Conservation (phyloP, 108 stramenopile species). For the Epipyxis sp. region DNA sequence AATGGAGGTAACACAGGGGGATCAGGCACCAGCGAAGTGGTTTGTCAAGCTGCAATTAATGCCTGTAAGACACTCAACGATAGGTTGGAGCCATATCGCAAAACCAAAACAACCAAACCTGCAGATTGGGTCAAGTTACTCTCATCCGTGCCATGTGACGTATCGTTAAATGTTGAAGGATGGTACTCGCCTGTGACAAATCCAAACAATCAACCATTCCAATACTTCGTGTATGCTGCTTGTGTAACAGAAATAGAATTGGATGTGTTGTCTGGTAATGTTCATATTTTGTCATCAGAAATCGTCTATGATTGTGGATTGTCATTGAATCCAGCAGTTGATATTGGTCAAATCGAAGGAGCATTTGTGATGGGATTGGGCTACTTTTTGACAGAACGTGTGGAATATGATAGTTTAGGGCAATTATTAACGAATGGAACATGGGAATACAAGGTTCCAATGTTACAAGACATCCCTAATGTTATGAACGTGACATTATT, state of each 20-base stretch:
- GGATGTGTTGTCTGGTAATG: slow-evolving; percentile 40
- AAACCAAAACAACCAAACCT: not conserved
- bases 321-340: slow-evolving; percentile 38
- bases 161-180: slow-evolving; percentile 30
- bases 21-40: slow-evolving; percentile 40
- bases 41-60: slow-evolving; percentile 38
- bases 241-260: slow-evolving; percentile 40
- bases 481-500: slow-evolving; percentile 41
- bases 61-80: slow-evolving; percentile 34
- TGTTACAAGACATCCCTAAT: slow-evolving; percentile 36
- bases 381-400: slow-evolving; percentile 39
- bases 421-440: slow-evolving; percentile 33
- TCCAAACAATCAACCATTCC: slow-evolving; percentile 22
- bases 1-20: slow-evolving; percentile 43
- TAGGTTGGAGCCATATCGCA: slow-evolving; percentile 22
- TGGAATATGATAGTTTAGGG: slow-evolving; percentile 12
- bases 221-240: slow-evolving; percentile 45
- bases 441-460: slow-evolving; percentile 52
- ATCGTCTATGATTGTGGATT: slow-evolving; percentile 44
- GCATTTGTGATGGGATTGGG: slow-evolving; percentile 49
- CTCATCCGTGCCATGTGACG: not conserved
- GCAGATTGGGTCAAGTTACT: slow-evolving; percentile 7
- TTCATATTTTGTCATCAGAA: slow-evolving; percentile 30
- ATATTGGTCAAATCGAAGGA: slow-evolving; percentile 51
- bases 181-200: slow-evolving; percentile 28